Conservation (phyloP, 2,329 filamentous ascomycete species). For the Nigrospora osmanthi region DNA sequence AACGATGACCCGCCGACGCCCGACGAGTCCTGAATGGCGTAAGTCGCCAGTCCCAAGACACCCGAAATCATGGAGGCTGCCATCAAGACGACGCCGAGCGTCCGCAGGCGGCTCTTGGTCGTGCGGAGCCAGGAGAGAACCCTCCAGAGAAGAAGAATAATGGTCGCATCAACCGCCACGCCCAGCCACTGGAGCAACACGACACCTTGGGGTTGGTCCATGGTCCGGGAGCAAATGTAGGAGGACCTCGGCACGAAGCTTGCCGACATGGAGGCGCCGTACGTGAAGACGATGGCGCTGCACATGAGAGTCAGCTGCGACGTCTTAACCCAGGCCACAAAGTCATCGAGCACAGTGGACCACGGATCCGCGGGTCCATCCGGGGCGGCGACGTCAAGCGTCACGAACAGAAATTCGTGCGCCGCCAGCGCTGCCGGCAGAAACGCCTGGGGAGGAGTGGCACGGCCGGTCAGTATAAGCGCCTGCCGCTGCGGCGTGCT, state of each 20-base stretch:
- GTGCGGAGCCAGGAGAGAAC: conserved; percentile 43
- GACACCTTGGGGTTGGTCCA: conserved; percentile 29
- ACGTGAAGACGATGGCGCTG: conserved; percentile 29
- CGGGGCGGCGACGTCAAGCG: conserved; percentile 21
- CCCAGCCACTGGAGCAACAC: conserved; percentile 35
- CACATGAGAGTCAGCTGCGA: conserved; percentile 29
- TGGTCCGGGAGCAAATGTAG: conserved; percentile 38
- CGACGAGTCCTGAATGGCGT: conserved; percentile 17
- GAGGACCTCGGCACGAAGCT: conserved; percentile 35
- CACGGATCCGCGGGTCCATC: conserved; percentile 38
- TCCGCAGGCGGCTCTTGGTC: conserved; percentile 36
- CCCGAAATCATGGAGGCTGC: conserved; percentile 29
- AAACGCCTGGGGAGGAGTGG: conserved; percentile 28
- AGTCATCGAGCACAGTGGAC: conserved; percentile 38
- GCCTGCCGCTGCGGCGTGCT: neutral
- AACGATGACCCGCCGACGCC: conserved; percentile 15
- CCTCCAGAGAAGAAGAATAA: conserved; percentile 42
- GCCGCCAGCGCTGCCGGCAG: conserved; percentile 34
- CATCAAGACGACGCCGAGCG: conserved; percentile 33
- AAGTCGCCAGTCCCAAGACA: conserved; percentile 25
- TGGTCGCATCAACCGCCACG: conserved; percentile 35
- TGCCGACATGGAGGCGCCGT: conserved; percentile 32
- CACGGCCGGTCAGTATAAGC: neutral
- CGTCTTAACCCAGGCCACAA: conserved; percentile 36
- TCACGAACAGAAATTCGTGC: conserved; percentile 34